Percentiles rank a stretch among this genome's conserved stretches.
These are phyloP conservation scores for Colletotrichum kahawae DNA, from an alignment of 2,329 filamentous ascomycete species.

Conservation along the genomic window DNA sequence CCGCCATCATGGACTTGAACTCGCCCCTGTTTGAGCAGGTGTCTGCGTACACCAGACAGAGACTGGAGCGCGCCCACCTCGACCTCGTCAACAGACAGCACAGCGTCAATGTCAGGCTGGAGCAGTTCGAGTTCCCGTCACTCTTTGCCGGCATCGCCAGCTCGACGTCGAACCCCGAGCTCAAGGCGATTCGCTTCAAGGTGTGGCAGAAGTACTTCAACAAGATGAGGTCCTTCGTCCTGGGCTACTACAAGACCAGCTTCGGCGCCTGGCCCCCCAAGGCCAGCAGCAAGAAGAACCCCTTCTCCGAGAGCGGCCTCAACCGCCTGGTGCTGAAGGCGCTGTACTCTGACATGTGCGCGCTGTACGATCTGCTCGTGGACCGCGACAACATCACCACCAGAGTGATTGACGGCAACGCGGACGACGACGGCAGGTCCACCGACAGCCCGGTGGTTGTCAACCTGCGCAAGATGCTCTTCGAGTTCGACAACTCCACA, in stretches of 20 bases:
- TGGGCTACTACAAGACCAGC: slow-evolving; percentile 67
- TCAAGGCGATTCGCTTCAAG: slow-evolving; percentile 81
- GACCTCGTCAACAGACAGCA: slow-evolving; percentile 78
- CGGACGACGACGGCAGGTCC: slow-evolving; percentile 46
- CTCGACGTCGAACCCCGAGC: slow-evolving; percentile 78
- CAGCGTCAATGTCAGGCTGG: slow-evolving; percentile 74
- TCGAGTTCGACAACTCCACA: slow-evolving; percentile 87
- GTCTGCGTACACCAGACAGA: slow-evolving; percentile 72
- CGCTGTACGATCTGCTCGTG: slow-evolving; percentile 86
- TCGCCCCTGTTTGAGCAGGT: slow-evolving; percentile 75
- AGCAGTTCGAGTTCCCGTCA: slow-evolving; percentile 89
- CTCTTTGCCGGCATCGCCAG: slow-evolving; percentile 88
- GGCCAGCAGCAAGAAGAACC: slow-evolving; percentile 89
- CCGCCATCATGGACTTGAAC: slow-evolving; percentile 70
- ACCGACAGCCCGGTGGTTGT: slow-evolving; percentile 65
- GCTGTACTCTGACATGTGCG: slow-evolving; percentile 84
- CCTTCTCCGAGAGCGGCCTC: slow-evolving; percentile 82
- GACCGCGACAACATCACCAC: slow-evolving; percentile 81
- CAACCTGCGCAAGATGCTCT: slow-evolving; percentile 79
- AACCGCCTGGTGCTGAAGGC: slow-evolving; percentile 83
- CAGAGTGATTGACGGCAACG: slow-evolving; percentile 71
- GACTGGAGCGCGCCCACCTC: slow-evolving; percentile 81
- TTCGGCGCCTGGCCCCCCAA: slow-evolving; percentile 86
- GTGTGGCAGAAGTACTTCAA: slow-evolving; percentile 79
- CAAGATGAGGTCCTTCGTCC: slow-evolving; percentile 75